These are phyloP conservation scores for Citeromyces matritensis DNA, from an alignment of 805 yeast genomes.

Conservation along the genomic window DNA sequence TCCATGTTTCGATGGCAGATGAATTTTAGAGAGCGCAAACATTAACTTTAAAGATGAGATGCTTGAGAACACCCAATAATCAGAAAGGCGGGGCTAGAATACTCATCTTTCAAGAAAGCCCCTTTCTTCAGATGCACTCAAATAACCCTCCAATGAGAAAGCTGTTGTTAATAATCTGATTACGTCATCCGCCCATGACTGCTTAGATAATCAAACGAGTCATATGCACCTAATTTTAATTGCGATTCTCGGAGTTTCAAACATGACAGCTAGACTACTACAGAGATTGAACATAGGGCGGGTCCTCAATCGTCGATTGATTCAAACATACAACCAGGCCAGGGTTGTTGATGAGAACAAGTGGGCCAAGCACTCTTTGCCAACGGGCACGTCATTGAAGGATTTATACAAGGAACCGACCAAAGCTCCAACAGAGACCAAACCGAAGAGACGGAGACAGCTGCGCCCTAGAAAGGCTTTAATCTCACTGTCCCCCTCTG, in stretches of 20 bases:
- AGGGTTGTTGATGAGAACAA: constrained; percentile 1
- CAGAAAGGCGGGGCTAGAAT: no score
- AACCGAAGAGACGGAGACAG: constrained; percentile 32
- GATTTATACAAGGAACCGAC: constrained; percentile 2
- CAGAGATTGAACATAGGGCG: constrained; percentile 1
- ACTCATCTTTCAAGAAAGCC: no score
- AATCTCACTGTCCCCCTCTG: constrained; percentile 64
- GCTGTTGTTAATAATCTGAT: no score
- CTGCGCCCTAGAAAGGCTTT: constrained; percentile 84
- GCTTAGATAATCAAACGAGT: constrained; percentile 1
- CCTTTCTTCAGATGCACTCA: no score
- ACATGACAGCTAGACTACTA: constrained; percentile 1
- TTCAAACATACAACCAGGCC: neutral
- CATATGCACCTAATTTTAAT: constrained; percentile 2
- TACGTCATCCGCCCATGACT: no score
- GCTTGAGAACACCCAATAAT: no score
- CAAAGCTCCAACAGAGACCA: constrained; percentile 1
- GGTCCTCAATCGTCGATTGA: neutral
- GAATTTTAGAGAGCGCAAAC: no score
- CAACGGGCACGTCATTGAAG: constrained; percentile 4
- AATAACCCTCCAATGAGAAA: no score
- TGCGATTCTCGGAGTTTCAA: constrained; percentile 2
- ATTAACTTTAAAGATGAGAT: no score
- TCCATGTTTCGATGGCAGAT: no score
- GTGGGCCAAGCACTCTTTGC: constrained; percentile 6